Percentiles rank a stretch among this genome's conserved stretches.
Conservation (phyloP, 1,284 basidiomycete genomes). For the Cutaneotrichosporon arboriforme region DNA sequence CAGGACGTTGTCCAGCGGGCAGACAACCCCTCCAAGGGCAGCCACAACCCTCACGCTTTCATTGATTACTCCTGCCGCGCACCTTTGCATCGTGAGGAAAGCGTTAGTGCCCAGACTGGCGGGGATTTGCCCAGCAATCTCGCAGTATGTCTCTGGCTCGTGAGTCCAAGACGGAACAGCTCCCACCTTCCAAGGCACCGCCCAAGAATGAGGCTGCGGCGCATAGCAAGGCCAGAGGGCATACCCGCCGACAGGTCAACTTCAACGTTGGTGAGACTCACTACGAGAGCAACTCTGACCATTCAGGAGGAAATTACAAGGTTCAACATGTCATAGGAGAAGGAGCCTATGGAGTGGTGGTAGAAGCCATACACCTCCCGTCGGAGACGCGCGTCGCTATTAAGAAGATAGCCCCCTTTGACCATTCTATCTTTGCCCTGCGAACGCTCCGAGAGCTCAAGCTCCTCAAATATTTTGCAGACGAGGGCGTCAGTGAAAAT, state of each 20-base stretch:
- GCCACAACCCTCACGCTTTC: too few relatives aligned
- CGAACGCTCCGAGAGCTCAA: slow-evolving; percentile 81
- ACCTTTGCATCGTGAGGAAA: too few relatives aligned
- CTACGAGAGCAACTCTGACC: slow-evolving; percentile 11
- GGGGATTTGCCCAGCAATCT: too few relatives aligned
- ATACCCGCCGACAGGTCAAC: slow-evolving; percentile 63
- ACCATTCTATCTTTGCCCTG: slow-evolving; percentile 86
- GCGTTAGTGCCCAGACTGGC: too few relatives aligned
- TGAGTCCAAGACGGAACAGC: too few relatives aligned
- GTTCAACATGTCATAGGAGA: slow-evolving; percentile 90
- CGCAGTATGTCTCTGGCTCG: too few relatives aligned
- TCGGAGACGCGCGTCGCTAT: slow-evolving; percentile 77
- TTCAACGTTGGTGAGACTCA: slow-evolving; percentile 79
- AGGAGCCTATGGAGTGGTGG: slow-evolving; percentile 57
- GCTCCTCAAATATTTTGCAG: slow-evolving; percentile 81
- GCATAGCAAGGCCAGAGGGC: too few relatives aligned
- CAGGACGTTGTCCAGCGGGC: too few relatives aligned
- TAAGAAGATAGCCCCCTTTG: slow-evolving; percentile 88
- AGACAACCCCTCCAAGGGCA: too few relatives aligned
- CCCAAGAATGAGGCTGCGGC: too few relatives aligned
- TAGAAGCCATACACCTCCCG: slow-evolving; percentile 74
- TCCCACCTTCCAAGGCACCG: too few relatives aligned
- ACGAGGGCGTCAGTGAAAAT: slow-evolving; percentile 87
- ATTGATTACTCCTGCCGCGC: too few relatives aligned
- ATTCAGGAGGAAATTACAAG: slow-evolving; percentile 60